Percentiles rank a stretch among this genome's conserved stretches.
Evolutionary conservation across 2,329 filamentous ascomycete genomes (phyloP).

Genomic region (Cordyceps cateniannulata): DNA sequence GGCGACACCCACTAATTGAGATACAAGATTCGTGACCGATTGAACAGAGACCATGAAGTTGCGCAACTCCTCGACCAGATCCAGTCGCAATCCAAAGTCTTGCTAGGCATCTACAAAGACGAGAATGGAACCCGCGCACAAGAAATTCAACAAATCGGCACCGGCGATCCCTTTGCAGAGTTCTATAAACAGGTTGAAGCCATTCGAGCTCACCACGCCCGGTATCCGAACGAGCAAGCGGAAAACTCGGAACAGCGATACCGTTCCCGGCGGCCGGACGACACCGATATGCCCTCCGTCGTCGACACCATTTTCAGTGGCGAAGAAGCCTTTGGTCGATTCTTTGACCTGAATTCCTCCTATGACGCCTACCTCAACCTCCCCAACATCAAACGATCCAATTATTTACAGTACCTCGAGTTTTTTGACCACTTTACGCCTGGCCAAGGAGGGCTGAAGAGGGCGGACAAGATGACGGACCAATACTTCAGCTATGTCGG

Average conservation of each 20-base stretch:
- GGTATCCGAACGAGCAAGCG: conserved; percentile 89
- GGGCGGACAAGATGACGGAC: conserved; percentile 81
- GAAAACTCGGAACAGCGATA: conserved; percentile 94
- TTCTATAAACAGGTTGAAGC: conserved; percentile 81
- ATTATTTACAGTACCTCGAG: conserved; percentile 90
- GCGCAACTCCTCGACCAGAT: conserved; percentile 81
- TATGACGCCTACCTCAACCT: conserved; percentile 91
- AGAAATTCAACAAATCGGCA: conserved; percentile 78
- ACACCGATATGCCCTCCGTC: conserved; percentile 60
- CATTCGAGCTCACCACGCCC: conserved; percentile 80
- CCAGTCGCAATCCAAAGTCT: conserved; percentile 72
- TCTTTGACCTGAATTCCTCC: conserved; percentile 76
- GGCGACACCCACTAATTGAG: conserved; percentile 19
- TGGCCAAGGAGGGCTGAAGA: conserved; percentile 66
- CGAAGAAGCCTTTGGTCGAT: conserved; percentile 89
- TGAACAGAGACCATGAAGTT: conserved; percentile 90
- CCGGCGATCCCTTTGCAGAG: conserved; percentile 79
- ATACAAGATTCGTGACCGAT: conserved; percentile 71
- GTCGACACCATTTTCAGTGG: conserved; percentile 92
- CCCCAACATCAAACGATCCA: conserved; percentile 74
- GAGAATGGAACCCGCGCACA: conserved; percentile 61
- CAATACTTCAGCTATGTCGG: conserved; percentile 87
- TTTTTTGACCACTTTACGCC: conserved; percentile 80
- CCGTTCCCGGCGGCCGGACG: conserved; percentile 58
- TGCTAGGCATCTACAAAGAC: conserved; percentile 81